Evolutionary conservation across 331 rosid species (phyloP), one percentile per base, ranked within the genome.

Genomic region (Malus hybrid): DNA sequence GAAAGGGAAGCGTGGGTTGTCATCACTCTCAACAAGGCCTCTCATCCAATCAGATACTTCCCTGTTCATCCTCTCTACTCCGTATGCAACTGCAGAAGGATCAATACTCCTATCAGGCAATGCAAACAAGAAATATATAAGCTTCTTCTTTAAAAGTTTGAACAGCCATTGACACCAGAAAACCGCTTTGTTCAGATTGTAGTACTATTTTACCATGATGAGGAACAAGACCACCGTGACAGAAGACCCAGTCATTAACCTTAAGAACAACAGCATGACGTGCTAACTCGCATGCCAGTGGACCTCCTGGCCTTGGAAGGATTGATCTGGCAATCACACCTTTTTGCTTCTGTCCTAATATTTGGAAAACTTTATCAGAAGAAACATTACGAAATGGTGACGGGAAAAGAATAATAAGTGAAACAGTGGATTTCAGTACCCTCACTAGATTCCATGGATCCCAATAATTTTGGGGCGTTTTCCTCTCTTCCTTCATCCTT

Each of bases 161-260:
- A 86, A 80, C 44, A 36, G 44, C 44, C 44, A 36, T 36, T 72
- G 39, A 13, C 70, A 67, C 29, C 60, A 76, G 56, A 33, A 56
- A 48, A 71, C 42, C 64, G 75, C 31, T 52, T 22, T 8, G 31
- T 32, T 29, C 60, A 76, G 76, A 48, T 39, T 27, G 52, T 15
- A 79, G 66, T 22, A 70, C 62, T 82, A 54, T 64, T 72, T 86
- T 85, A 94, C 99, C 97, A 77, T 94, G 99, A 73, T 94, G 97
- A 81, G 99, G 99, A 83, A 94, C 96, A 84, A 90, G 99, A 71
- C 99, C 99, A 61, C 99, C 99, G 22, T 94, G 97, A 82, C 99
- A 94, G 90, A 94, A 94, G 77, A 94, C 82, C 97, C 97, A 94
- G 68, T 94, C 97, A 79, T 94, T 94, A 79, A 94, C 97, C 85